phyloP scores from a whole-genome alignment of 192 early-diverging fungal species.

The Gonapodya prolifera region DNA sequence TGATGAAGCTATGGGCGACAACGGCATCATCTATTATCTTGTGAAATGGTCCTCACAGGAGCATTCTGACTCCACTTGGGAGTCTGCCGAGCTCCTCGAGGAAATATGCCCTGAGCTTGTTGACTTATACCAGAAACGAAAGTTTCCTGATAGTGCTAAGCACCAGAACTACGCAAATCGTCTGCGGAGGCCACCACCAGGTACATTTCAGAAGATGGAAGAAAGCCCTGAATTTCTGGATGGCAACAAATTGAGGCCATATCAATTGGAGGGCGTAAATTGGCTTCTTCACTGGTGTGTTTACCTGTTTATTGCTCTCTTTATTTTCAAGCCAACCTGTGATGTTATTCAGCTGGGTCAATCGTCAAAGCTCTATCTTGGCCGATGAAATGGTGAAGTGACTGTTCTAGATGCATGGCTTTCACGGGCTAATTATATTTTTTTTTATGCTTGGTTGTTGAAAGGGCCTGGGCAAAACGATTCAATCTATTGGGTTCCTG shows the following conservation, averaged over 20 bases:
- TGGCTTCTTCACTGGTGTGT: constrained; percentile 62
- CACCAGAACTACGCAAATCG: constrained; percentile 16
- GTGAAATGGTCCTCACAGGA: constrained; percentile 62
- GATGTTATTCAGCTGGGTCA: constrained; percentile 39
- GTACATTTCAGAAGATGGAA: constrained; percentile 38
- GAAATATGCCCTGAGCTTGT: constrained; percentile 51
- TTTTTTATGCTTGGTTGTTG: not conserved
- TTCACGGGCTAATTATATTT: not conserved
- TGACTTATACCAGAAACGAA: constrained; percentile 48
- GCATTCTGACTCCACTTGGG: constrained; percentile 69
- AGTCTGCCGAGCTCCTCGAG: constrained; percentile 34
- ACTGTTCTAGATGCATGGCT: no score
- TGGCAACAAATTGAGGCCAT: constrained; percentile 53
- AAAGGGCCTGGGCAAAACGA: constrained; percentile 50
- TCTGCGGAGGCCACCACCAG: constrained; percentile 24
- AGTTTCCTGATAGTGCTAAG: constrained; percentile 41
- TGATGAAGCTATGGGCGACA: constrained; percentile 63
- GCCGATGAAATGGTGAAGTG: constrained; percentile 39
- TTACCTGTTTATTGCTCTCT: not conserved
- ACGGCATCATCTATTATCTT: constrained; percentile 49
- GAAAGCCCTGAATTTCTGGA: constrained; percentile 58
- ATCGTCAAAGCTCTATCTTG: constrained; percentile 46
- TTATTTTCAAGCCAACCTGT: not conserved
- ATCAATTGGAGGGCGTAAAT: constrained; percentile 75
- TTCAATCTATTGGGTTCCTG: constrained; percentile 65